Evolutionary conservation across 2,329 filamentous ascomycete species (phyloP), one percentile per base, ranked within the genome.

Genomic region (Fusarium sp.): DNA sequence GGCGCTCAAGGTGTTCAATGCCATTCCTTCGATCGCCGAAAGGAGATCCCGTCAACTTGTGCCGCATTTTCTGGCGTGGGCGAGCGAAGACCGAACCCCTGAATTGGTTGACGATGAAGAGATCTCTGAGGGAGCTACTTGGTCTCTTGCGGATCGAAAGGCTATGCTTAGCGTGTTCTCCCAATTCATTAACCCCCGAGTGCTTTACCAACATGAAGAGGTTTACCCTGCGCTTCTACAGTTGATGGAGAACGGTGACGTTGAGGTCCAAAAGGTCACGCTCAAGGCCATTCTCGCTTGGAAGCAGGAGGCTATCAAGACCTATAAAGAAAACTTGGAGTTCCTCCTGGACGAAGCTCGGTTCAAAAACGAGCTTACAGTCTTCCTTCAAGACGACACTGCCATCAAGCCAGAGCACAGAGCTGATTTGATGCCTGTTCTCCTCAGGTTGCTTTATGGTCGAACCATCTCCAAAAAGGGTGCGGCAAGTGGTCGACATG

Each of bases 351-450:
- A 99, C 70, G 96, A 98, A 66, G 90, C 92, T 23, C 88, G 92
- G 48, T 97, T 98, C 80, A 93, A 94, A 75, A 96, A 98, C 74
- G 95, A 98, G 76, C 85, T 99, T n/a, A 91, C 93, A 1, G 88
- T 96, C 6, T 91, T 99, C 68, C 86, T 99, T 53, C 91, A 93
- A 74, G 87, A 91, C 17, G 90, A 92, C 19, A 89, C 89, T 58
- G 80, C 90, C 55, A 91, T 97, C 68, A 89, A 90, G 69, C 82
- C 89, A 8, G 87, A 91, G 50, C 93, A 99, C 75, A 88, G 91
- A 10, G 74, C 82, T 5, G 87, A 88, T 45, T 79, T 97, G 35
- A 92, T 98, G 84, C 95, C 96, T 2, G 88, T 99, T 7, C 83
- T 99, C 25, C 85, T 99, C 33, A 88, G 94, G 48, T 80, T 99